Evolutionary conservation across 345 rosid species (phyloP), one percentile per base, ranked within the genome.

Genomic region (Lepidium africanum): DNA sequence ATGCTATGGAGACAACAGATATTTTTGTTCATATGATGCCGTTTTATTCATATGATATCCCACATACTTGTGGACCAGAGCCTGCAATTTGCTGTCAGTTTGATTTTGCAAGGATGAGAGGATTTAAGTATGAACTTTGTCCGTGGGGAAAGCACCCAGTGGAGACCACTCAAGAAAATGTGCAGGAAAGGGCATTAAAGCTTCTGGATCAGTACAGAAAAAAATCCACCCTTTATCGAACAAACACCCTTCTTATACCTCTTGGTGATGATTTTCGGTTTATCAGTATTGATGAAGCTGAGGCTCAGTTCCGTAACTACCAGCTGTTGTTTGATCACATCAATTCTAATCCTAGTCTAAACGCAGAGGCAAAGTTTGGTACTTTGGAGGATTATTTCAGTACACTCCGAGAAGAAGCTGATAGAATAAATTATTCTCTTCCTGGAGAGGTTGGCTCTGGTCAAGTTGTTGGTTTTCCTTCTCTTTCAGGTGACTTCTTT

Each of bases 11-110:
- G 80, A 82, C 90, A 21, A 89, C 99, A 14, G 99, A 94, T 74
- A 91, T 91, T 10, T 91, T 94, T 79, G 90, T 86, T 49, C 99
- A 94, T 80, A 91, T 91, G 97, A 94, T 91, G 99, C 99, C 99
- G 15, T 91, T 94, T 67, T 94, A 94, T 77, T 94, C 99, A 19
- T 94, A 94, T 52, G 99, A 94, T 66, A 76, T 91, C 73, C 97
- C 99, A 14, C 99, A 94, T 78, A 94, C 99, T 17, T 94, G 99
- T 77, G 99, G 97, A 7, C 99, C 99, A 21, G 99, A 94, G 77
- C 99, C 99, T 81, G 96, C 99, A 10, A 46, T 94, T 76, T 94
- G 99, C 78, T 94, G 97, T 78, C 93, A 91, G 81, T 94, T 91
- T 73, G 99, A 94, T 78, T 94, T 94, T 78, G 97, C 96, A 52